These are phyloP conservation scores for Arthrobotrys musiformis DNA, from an alignment of 2,329 filamentous ascomycete genomes.

Conservation along the genomic window DNA sequence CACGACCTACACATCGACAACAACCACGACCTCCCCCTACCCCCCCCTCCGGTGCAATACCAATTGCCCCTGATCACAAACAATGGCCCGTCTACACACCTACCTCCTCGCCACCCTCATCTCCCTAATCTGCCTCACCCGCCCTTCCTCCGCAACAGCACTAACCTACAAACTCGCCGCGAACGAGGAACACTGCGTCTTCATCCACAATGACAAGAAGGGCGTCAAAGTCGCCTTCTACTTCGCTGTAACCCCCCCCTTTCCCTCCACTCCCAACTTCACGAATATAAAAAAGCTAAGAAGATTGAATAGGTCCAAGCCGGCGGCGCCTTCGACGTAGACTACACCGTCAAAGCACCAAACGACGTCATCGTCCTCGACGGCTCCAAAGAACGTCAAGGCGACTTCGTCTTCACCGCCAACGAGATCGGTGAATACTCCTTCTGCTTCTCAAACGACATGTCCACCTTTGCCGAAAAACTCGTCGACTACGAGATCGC, in stretches of 20 bases:
- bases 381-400: slow-evolving; percentile 90
- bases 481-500: slow-evolving; percentile 97
- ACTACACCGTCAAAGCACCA: slow-evolving; percentile 88
- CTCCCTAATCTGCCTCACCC: slow-evolving; percentile 70
- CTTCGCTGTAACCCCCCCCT: slow-evolving; percentile 90
- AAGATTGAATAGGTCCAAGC: slow-evolving; percentile 81
- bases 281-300: slow-evolving; percentile 2
- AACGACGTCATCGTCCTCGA: slow-evolving; percentile 82
- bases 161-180: slow-evolving; percentile 91
- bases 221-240: slow-evolving; percentile 96
- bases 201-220: slow-evolving; percentile 78
- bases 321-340: slow-evolving; percentile 95
- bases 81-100: slow-evolving; percentile 37
- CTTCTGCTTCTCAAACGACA: slow-evolving; percentile 98
- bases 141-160: slow-evolving; percentile 78
- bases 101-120: slow-evolving; percentile 69
- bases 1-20: neutral
- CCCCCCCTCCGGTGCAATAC: neutral
- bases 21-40: neutral
- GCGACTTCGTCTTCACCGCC: slow-evolving; percentile 97
- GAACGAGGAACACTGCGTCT: slow-evolving; percentile 97
- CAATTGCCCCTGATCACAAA: neutral
- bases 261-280: neutral
- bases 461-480: slow-evolving; percentile 98
- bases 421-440: slow-evolving; percentile 87